Evolutionary conservation across 2,329 filamentous ascomycete genomes (phyloP).

Genomic region (Fusarium metavorans): DNA sequence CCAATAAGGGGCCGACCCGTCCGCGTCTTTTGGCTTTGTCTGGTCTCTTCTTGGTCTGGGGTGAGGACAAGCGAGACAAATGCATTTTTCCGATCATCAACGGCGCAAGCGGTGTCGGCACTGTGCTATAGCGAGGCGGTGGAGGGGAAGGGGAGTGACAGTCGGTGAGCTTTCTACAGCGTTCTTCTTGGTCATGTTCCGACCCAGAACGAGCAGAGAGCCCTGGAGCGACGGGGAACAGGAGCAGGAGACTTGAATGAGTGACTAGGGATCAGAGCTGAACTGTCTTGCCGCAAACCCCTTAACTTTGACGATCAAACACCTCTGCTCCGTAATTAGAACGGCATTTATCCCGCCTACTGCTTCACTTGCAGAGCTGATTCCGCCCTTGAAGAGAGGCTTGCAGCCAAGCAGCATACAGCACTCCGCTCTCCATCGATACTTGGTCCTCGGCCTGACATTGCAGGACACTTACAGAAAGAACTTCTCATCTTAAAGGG

Average conservation of each 20-base stretch:
- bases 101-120: slow-evolving; percentile 27
- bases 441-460: not conserved
- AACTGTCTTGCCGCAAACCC: slow-evolving; percentile 26
- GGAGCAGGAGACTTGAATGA: not conserved
- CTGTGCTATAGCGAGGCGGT: slow-evolving; percentile 30
- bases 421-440: not conserved
- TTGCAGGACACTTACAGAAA: not conserved
- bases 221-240: not conserved
- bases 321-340: slow-evolving; percentile 21
- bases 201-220: not conserved
- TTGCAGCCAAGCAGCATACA: not conserved
- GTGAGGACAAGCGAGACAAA: slow-evolving; percentile 37
- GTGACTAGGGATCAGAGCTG: slow-evolving; percentile 3
- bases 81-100: slow-evolving; percentile 18
- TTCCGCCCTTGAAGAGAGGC: not conserved
- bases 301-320: slow-evolving; percentile 40
- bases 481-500: slow-evolving; percentile 19
- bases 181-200: not conserved
- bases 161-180: slow-evolving; percentile 10
- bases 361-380: not conserved
- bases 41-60: slow-evolving; percentile 30
- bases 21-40: slow-evolving; percentile 38
- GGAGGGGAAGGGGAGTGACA: not conserved
- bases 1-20: slow-evolving; percentile 47
- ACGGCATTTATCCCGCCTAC: slow-evolving; percentile 28